Conservation (phyloP, 2,329 filamentous ascomycete genomes). For the Exserohilum rostratum region DNA sequence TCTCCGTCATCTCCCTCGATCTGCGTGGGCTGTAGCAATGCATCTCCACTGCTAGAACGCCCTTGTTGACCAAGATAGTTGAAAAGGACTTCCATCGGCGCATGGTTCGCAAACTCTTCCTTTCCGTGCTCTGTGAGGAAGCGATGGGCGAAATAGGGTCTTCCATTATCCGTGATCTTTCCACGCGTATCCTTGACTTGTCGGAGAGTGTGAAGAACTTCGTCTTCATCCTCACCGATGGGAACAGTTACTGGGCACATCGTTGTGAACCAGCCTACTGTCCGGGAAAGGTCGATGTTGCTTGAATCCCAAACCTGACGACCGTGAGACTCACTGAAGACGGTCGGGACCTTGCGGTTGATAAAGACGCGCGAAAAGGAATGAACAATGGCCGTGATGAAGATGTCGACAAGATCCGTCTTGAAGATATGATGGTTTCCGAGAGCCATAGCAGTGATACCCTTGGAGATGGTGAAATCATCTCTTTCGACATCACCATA, state of each 20-base stretch:
- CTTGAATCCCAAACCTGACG: slow-evolving; percentile 52
- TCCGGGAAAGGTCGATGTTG: slow-evolving; percentile 60
- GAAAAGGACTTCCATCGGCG: slow-evolving; percentile 65
- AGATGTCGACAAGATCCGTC: slow-evolving; percentile 61
- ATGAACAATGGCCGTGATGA: slow-evolving; percentile 60
- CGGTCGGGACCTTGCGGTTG: slow-evolving; percentile 57
- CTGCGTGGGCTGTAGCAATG: slow-evolving; percentile 51
- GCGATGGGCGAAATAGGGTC: slow-evolving; percentile 56
- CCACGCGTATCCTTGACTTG: slow-evolving; percentile 61
- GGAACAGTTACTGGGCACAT: slow-evolving; percentile 59
- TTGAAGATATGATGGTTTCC: slow-evolving; percentile 52
- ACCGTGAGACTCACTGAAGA: slow-evolving; percentile 53
- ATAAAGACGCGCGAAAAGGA: slow-evolving; percentile 63
- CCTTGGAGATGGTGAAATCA: slow-evolving; percentile 29
- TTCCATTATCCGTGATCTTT: slow-evolving; percentile 53
- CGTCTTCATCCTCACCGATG: slow-evolving; percentile 53
- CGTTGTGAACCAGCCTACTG: slow-evolving; percentile 67
- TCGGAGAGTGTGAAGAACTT: slow-evolving; percentile 60
- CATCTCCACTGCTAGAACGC: slow-evolving; percentile 54
- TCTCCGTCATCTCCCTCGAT: slow-evolving; percentile 35
- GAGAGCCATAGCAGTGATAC: slow-evolving; percentile 29
- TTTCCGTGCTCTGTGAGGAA: slow-evolving; percentile 38
- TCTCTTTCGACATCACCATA: slow-evolving; percentile 42
- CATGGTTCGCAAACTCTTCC: slow-evolving; percentile 46
- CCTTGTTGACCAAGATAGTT: slow-evolving; percentile 60